Evolutionary conservation across 2,329 filamentous ascomycete species (phyloP).

Genomic region (Sporothrix humicola): DNA sequence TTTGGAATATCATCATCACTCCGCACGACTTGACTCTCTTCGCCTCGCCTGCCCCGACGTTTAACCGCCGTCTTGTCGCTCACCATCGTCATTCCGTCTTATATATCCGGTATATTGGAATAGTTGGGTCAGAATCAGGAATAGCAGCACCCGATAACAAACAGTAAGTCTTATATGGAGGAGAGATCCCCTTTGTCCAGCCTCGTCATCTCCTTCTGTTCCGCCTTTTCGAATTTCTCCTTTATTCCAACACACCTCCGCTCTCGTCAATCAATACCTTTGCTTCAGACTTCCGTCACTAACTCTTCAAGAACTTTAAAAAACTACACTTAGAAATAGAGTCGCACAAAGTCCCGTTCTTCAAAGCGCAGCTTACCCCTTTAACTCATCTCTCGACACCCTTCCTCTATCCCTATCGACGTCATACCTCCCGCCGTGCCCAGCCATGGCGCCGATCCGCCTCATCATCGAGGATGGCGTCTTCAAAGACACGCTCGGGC

Average conservation of each 20-base stretch:
- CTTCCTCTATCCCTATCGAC: background rate
- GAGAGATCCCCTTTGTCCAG: background rate
- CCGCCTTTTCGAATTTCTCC: background rate
- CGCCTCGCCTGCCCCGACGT: conserved; percentile 9
- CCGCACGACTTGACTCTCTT: background rate
- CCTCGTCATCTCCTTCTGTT: background rate
- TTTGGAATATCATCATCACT: conserved; percentile 16
- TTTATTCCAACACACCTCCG: background rate
- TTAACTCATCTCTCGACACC: background rate
- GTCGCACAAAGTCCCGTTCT: background rate
- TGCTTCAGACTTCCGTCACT: background rate
- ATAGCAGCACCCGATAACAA: background rate
- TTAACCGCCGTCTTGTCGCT: conserved; percentile 7
- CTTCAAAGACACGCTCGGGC: conserved; percentile 80
- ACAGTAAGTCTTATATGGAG: background rate
- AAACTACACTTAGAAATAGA: background rate
- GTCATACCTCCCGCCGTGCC: background rate
- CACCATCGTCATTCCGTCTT: background rate
- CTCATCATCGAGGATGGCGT: conserved; percentile 83
- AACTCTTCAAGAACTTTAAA: background rate
- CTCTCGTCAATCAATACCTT: too few relatives aligned
- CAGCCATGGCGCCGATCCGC: conserved; percentile 72
- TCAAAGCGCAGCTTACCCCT: background rate
- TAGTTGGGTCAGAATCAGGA: background rate
- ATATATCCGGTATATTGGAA: background rate